Base-by-base conservation (phyloP, 2,329 filamentous ascomycete genomes). In the Aureobasidium zeae region DNA sequence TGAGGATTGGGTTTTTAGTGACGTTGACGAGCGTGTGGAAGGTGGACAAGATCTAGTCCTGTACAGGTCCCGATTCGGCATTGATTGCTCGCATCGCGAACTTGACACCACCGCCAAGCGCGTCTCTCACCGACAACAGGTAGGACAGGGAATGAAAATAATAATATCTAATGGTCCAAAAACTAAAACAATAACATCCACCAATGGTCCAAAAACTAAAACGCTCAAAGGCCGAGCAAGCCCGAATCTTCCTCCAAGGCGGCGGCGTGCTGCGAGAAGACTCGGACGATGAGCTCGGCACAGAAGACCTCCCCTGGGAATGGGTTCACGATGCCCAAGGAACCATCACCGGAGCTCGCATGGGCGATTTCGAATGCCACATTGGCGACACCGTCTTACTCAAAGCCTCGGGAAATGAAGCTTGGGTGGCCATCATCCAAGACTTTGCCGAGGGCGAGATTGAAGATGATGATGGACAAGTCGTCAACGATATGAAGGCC, bases 351-450 rank as follows among this genome's bases (percentile, higher is more conserved):
- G 91, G 86, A 3, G 91, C 89, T 15, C 77, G 77, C 19, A 87
- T 87, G 73, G 88, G 87, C 17, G 70, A 62, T 10, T 94, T 95
- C 51, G 74, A 82, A 57, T 94, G 87, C 64, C 73, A 68, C 43
- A 61, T 94, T 26, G 91, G 91, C 32, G 87, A 98, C 57, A 76
- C 78, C 15, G 81, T 96, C 25, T 70, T 96, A 29, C 71, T 98
- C 44, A 93, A 94, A 62, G 86, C 88, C 1, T 86, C 93, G 28
- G 86, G 85, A 29, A 86, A 86, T 51, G 86, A 93, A 55, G 83
- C 87, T 9, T 98, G 91, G 88, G 83, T 93, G 2, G 91, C 86
- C 24, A 79, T 98, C 49, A 82, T 95, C 41, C 83, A 81, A 55
- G 80, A 85, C 31, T 94, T 98, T 52, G 60, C 80, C 28, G 79